Evolutionary conservation across 257 asterid genomes (phyloP).

Genomic region (Paulownia fortunei): DNA sequence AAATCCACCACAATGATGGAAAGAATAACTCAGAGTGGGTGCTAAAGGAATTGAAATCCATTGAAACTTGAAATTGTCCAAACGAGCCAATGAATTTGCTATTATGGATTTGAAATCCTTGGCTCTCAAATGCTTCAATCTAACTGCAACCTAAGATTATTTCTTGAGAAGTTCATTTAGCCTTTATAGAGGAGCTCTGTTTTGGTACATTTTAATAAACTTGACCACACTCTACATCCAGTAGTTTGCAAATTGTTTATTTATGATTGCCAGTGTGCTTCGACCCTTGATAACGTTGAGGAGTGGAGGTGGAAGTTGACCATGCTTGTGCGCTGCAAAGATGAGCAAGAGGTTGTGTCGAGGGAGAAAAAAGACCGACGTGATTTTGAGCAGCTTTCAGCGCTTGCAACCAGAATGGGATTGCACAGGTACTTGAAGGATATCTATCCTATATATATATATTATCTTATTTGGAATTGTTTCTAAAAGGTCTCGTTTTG

Average conservation of each 20-base stretch:
- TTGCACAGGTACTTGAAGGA: conserved; percentile 64
- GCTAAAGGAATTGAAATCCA: background rate
- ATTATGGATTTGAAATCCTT: too few species aligned
- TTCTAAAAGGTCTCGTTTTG: conserved; percentile 17
- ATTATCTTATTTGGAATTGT: conserved; percentile 25
- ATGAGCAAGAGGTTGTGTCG: conserved; percentile 76
- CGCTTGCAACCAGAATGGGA: conserved; percentile 79
- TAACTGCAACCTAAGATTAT: background rate
- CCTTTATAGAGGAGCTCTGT: background rate
- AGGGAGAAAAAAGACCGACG: conserved; percentile 85
- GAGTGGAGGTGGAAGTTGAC: conserved; percentile 90
- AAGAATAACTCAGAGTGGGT: too few species aligned
- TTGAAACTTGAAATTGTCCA: background rate
- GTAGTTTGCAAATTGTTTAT: conserved; percentile 25
- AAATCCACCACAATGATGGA: background rate
- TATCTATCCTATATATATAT: conserved; percentile 4
- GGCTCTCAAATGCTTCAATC: background rate
- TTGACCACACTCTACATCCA: conserved; percentile 2
- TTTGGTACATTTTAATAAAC: conserved; percentile 3
- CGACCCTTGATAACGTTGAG: conserved; percentile 79
- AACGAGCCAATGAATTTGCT: too few species aligned
- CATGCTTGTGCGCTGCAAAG: conserved; percentile 60
- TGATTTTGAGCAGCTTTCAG: conserved; percentile 84
- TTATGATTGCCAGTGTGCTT: conserved; percentile 57
- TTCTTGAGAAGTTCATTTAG: background rate